A percentile compares a stretch with the other conserved stretches of the same genome.
phyloP scores from a whole-genome alignment of 331 rosid genomes.

The Arachis monticola region DNA sequence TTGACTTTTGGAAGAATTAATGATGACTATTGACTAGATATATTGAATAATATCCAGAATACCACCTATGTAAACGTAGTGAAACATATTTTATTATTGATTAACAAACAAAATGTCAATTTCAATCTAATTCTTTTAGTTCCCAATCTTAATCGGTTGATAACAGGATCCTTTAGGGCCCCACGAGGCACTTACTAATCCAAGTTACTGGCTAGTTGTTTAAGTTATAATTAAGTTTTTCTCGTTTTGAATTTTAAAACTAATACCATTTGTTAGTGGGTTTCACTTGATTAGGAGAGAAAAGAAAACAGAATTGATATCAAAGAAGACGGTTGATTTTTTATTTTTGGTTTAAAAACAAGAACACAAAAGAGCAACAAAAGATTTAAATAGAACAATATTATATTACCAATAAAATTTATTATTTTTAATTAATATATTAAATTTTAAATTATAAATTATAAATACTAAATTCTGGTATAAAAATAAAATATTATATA shows the following conservation, averaged over 20 bases:
- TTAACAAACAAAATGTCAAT: not conserved
- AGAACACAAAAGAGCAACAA: no score
- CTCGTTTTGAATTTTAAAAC: not conserved
- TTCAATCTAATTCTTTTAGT: conserved; percentile 10
- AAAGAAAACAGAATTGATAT: not conserved
- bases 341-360: no score
- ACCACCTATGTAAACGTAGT: conserved; percentile 14
- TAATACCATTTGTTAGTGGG: conserved; percentile 5
- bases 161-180: conserved; percentile 18
- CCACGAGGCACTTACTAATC: conserved; percentile 29
- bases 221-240: not conserved
- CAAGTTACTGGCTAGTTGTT: not conserved
- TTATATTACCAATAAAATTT: no score
- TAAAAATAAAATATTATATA: no score
- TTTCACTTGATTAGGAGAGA: not conserved
- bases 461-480: no score
- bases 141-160: not conserved
- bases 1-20: conserved; percentile 28
- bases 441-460: no score
- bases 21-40: conserved; percentile 20
- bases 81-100: not conserved
- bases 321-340: not conserved
- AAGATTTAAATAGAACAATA: no score
- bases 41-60: not conserved
- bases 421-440: no score